Evolutionary conservation across 768 basidiomycete genomes (phyloP).

Genomic region (Auricularia sp.): DNA sequence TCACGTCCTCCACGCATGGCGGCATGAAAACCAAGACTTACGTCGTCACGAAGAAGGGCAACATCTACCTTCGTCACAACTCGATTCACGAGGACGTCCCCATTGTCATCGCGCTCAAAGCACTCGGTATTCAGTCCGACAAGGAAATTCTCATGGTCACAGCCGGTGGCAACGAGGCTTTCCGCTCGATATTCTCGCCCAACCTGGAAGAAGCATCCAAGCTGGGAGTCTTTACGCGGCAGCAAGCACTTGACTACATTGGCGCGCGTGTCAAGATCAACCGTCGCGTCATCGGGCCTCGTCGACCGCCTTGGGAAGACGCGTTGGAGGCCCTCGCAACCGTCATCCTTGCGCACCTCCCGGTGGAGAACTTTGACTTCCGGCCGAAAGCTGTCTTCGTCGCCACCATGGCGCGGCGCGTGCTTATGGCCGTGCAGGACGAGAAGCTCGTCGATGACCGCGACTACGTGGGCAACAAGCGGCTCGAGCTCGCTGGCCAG

Average conservation of each 20-base stretch:
- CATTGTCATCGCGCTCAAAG: slow-evolving; percentile 91
- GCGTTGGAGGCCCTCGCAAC: slow-evolving; percentile 95
- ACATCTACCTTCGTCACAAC: slow-evolving; percentile 95
- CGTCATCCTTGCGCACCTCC: slow-evolving; percentile 93
- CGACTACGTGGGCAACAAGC: slow-evolving; percentile 99
- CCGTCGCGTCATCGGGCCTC: slow-evolving; percentile 66
- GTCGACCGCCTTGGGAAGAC: slow-evolving; percentile 86
- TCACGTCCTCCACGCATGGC: slow-evolving; percentile 87
- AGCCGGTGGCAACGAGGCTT: slow-evolving; percentile 83
- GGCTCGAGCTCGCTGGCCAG: slow-evolving; percentile 93
- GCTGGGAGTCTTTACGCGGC: slow-evolving; percentile 80
- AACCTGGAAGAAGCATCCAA: slow-evolving; percentile 93
- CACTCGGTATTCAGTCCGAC: slow-evolving; percentile 91
- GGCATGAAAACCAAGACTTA: slow-evolving; percentile 95
- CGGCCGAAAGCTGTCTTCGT: slow-evolving; percentile 92
- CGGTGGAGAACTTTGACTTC: slow-evolving; percentile 82
- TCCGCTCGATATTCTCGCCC: slow-evolving; percentile 76
- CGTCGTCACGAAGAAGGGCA: slow-evolving; percentile 88
- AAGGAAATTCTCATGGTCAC: slow-evolving; percentile 94
- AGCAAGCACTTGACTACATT: slow-evolving; percentile 92
- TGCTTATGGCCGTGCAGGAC: slow-evolving; percentile 93
- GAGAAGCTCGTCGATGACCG: slow-evolving; percentile 96
- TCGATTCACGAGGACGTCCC: slow-evolving; percentile 96
- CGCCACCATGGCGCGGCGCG: slow-evolving; percentile 92
- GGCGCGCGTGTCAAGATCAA: slow-evolving; percentile 88